Percentiles rank a stretch among this genome's conserved stretches.
These are phyloP conservation scores for Phytopythium boreale DNA, from an alignment of 352 stramenopile genomes.

Conservation along the genomic window DNA sequence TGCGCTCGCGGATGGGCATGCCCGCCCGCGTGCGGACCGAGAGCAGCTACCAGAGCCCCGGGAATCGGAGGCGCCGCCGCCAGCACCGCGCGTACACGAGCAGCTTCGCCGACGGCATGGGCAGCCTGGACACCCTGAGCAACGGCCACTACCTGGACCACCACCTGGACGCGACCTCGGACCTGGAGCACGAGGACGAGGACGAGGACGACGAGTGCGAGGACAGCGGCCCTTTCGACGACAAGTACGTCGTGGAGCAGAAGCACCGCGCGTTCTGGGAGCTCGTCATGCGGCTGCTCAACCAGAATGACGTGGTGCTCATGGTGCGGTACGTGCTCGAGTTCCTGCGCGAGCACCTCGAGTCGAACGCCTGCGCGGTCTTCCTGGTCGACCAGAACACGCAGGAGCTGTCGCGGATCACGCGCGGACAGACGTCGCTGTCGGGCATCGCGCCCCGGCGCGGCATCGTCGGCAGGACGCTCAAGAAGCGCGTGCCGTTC, in stretches of 20 bases:
- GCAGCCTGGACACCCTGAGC: neutral
- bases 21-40: constrained; percentile 1
- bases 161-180: neutral
- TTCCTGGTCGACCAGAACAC: constrained; percentile 77
- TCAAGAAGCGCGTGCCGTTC: constrained; percentile 28
- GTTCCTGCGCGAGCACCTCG: constrained; percentile 57
- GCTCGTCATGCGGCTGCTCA: constrained; percentile 63
- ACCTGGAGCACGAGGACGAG: neutral
- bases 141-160: constrained; percentile 5
- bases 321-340: constrained; percentile 72
- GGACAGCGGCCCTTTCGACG: constrained; percentile 17
- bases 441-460: constrained; percentile 46
- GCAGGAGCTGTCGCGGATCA: constrained; percentile 75
- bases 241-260: constrained; percentile 43
- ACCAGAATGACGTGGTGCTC: constrained; percentile 69
- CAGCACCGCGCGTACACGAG: constrained; percentile 1
- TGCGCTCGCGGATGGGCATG: neutral
- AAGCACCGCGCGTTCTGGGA: constrained; percentile 79
- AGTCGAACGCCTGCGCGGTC: constrained; percentile 45
- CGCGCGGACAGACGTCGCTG: constrained; percentile 38
- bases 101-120: neutral
- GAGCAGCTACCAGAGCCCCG: constrained; percentile 7
- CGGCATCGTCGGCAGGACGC: constrained; percentile 49
- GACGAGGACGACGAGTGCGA: constrained; percentile 5
- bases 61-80: neutral